A percentile compares a stretch with the other conserved stretches of the same genome.
Evolutionary conservation across 306 rosid genomes (phyloP).

Genomic region (Vicia sativa): DNA sequence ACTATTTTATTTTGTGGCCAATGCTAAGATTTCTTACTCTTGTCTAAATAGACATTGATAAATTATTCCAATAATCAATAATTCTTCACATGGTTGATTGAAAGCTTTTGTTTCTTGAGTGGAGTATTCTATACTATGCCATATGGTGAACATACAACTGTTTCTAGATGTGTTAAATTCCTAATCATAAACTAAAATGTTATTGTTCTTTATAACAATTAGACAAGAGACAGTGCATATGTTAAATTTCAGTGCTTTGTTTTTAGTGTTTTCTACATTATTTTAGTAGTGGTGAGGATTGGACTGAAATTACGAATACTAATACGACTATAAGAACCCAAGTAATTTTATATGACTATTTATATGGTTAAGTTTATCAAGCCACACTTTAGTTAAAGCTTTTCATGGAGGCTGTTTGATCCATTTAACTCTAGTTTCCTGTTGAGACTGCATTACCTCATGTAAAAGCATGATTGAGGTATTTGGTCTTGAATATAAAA

Average conservation of each 20-base stretch:
- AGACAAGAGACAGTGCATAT: slow-evolving; percentile 1
- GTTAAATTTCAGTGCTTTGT: not conserved
- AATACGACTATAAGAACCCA: not conserved
- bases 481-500: slow-evolving; percentile 12
- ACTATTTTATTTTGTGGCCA: slow-evolving; percentile 6
- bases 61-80: not conserved
- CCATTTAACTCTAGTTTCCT: not conserved
- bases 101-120: slow-evolving; percentile 21
- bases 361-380: slow-evolving; percentile 2
- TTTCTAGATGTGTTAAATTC: slow-evolving; percentile 17
- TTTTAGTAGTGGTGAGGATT: slow-evolving; percentile 15
- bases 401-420: slow-evolving; percentile 16
- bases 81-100: slow-evolving; percentile 21
- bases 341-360: not conserved
- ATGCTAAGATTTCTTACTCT: slow-evolving; percentile 9
- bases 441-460: slow-evolving; percentile 2
- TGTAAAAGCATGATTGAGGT: slow-evolving; percentile 22
- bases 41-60: not conserved
- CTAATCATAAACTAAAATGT: slow-evolving; percentile 17
- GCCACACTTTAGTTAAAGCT: slow-evolving; percentile 15
- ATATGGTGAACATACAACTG: slow-evolving; percentile 10
- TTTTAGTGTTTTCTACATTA: not conserved
- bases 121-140: slow-evolving; percentile 26
- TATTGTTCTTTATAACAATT: slow-evolving; percentile 15
- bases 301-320: not conserved